Percentiles rank a stretch among this genome's conserved stretches.
Evolutionary conservation across 2,329 filamentous ascomycete species (phyloP).

Genomic region (Fusarium domesticum): DNA sequence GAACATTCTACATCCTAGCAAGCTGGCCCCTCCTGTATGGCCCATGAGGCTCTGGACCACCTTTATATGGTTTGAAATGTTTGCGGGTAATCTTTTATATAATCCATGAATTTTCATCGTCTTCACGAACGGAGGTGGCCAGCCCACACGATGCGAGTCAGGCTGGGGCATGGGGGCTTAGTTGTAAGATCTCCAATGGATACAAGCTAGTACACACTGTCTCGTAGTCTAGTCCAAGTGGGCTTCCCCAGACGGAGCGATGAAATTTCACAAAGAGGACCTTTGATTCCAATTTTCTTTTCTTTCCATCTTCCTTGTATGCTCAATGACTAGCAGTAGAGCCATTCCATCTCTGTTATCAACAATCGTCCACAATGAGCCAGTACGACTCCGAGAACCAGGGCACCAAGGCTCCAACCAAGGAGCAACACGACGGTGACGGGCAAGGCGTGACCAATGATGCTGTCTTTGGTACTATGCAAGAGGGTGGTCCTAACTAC

Average conservation of each 20-base stretch:
- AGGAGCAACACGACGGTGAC: background rate
- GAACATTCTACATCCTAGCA: background rate
- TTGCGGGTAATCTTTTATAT: background rate
- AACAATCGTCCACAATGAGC: background rate
- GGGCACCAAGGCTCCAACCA: background rate
- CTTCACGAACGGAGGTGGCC: background rate
- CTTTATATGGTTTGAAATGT: background rate
- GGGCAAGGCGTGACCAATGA: conserved; percentile 13
- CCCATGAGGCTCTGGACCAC: background rate
- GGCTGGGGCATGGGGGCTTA: background rate
- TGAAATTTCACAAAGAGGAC: background rate
- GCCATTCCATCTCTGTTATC: background rate
- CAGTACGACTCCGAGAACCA: background rate
- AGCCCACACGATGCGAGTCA: background rate
- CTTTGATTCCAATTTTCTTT: background rate
- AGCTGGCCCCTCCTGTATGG: too few species aligned
- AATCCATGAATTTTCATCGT: background rate
- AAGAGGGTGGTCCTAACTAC: conserved; percentile 28
- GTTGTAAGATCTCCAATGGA: background rate
- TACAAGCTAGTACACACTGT: background rate
- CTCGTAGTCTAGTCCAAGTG: background rate
- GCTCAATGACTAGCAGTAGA: background rate
- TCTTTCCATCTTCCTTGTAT: background rate
- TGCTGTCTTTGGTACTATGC: conserved; percentile 28
- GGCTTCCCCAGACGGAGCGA: background rate